Evolutionary conservation across 768 basidiomycete genomes (phyloP).

Genomic region (Pulveroboletus ravenelii): DNA sequence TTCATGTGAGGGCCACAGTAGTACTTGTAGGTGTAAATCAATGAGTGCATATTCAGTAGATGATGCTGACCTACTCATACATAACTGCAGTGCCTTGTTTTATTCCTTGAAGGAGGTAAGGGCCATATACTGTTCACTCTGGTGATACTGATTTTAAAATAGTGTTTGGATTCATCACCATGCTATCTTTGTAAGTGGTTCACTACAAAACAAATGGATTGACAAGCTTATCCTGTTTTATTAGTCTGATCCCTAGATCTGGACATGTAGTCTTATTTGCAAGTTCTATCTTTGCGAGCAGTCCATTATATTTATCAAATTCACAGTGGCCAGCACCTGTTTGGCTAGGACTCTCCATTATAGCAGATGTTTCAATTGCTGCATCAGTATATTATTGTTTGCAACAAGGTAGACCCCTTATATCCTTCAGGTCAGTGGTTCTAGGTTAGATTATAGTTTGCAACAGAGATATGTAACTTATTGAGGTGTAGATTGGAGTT

Average conservation of each 20-base stretch:
- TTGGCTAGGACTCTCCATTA: conserved; percentile 22
- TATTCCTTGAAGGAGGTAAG: conserved; percentile 21
- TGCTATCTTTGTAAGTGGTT: conserved; percentile 13
- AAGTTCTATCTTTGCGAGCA: not conserved
- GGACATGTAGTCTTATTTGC: not conserved
- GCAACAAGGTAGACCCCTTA: not conserved
- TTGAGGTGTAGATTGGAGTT: conserved; percentile 7
- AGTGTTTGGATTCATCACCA: conserved; percentile 17
- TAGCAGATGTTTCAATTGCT: conserved; percentile 22
- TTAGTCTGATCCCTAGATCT: not conserved
- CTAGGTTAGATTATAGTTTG: not conserved
- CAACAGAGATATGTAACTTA: not conserved
- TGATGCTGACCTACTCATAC: not conserved
- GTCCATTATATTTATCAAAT: not conserved
- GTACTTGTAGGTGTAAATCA: conserved; percentile 16
- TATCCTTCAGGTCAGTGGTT: conserved; percentile 11
- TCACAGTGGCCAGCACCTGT: conserved; percentile 17
- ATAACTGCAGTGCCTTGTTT: conserved; percentile 7
- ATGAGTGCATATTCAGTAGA: not conserved
- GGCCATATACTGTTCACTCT: not conserved
- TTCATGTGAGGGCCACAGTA: not conserved
- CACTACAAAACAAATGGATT: not conserved
- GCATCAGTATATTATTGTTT: conserved; percentile 16
- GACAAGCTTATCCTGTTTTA: not conserved
- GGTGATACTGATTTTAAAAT: conserved; percentile 1